A percentile compares a stretch with the other conserved stretches of the same genome.
Evolutionary conservation across 805 yeast genomes (phyloP).

Genomic region (Komagataella kurtzmanii): DNA sequence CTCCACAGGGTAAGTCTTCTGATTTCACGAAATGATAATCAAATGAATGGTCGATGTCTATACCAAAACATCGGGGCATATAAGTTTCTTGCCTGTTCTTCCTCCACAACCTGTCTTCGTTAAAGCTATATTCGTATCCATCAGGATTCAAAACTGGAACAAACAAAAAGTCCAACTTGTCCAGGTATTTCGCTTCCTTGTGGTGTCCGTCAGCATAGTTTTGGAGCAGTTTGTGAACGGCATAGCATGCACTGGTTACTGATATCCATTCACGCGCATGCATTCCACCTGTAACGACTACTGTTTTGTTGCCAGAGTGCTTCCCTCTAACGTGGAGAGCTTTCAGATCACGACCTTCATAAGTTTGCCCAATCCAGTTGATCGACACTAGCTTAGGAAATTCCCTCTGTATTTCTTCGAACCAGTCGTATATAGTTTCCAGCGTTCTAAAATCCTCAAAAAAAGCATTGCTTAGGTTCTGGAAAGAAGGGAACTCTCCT

Average conservation of each 20-base stretch:
- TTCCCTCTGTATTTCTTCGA: slow-evolving; percentile 41
- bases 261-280: slow-evolving; percentile 91
- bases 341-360: slow-evolving; percentile 58
- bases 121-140: slow-evolving; percentile 82
- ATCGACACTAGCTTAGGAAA: slow-evolving; percentile 52
- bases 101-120: slow-evolving; percentile 70
- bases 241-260: slow-evolving; percentile 52
- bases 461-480: slow-evolving; percentile 20
- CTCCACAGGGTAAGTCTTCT: slow-evolving; percentile 63
- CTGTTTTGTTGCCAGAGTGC: slow-evolving; percentile 28
- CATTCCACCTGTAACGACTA: slow-evolving; percentile 71
- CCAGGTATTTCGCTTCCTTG: slow-evolving; percentile 31
- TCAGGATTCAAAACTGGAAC: slow-evolving; percentile 86
- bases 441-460: slow-evolving; percentile 60
- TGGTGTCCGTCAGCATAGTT: slow-evolving; percentile 26
- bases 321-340: slow-evolving; percentile 29
- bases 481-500: not conserved
- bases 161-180: slow-evolving; percentile 56
- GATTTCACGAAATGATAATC: slow-evolving; percentile 59
- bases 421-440: slow-evolving; percentile 60
- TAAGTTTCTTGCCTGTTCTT: slow-evolving; percentile 74
- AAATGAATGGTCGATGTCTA: slow-evolving; percentile 79
- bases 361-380: slow-evolving; percentile 63
- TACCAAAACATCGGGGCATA: slow-evolving; percentile 57
- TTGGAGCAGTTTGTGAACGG: slow-evolving; percentile 31